Evolutionary conservation across 257 asterid species (phyloP), one percentile per base, ranked within the genome.

Genomic region (Penstemon newberryi): DNA sequence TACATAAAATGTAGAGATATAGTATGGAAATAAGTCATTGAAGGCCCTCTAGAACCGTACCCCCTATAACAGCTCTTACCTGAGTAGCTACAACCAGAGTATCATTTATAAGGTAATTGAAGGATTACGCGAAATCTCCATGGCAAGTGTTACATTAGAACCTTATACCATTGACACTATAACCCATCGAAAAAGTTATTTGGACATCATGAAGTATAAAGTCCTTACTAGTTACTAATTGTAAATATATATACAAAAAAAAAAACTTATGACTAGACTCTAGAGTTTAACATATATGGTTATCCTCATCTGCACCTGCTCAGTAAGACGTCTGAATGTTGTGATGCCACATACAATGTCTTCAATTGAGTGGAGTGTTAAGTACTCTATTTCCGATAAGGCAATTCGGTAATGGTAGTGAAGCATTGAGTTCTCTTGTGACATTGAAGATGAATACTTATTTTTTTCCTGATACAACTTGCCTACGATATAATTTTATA

Each of bases 401-500:
- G 36, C 13, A 55, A 18, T 15, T 15, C 18, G 8, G 12, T 3
- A 4, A 15, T 5, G 52, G 19, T 5, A 4, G 67, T n/a, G 18
- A 70, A 43, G 41, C n/a, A 4, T 66, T 64, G 44, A 19, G 38
- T 59, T 62, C 57, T 25, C 36, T 40, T 44, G 19, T 43, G 60
- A 18, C 18, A 25, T 40, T 54, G 54, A 25, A 53, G 60, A 42
- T 51, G 73, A 52, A 15, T n/a, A 11, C 63, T 3, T 36, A 4
- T 44, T 65, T 25, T 25, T 67, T 65, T 15, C 56, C 33, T 62
- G 56, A 19, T 33, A 53, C 60, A 13, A 25, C 15, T 51, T 44
- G 51, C 54, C 44, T 60, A 62, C 18, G 6, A 33, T 60, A 36
- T 67, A 66, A 56, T 67, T 61, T 18, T 46, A 3, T 67, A 19